Evolutionary conservation across 2,329 filamentous ascomycete genomes (phyloP).

Genomic region (Alternaria conjuncta): DNA sequence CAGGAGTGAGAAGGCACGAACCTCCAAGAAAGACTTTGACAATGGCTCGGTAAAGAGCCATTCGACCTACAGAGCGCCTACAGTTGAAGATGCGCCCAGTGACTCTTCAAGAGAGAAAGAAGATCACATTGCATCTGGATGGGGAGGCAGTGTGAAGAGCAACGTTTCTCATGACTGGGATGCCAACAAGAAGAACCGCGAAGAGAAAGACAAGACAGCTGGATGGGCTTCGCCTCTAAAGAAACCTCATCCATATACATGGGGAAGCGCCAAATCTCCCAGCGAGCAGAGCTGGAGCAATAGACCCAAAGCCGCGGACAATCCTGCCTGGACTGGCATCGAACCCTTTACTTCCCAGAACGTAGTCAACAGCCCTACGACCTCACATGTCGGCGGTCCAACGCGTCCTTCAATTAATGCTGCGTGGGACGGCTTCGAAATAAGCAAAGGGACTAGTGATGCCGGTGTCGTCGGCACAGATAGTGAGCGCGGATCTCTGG

Average conservation of each 20-base stretch:
- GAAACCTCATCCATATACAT: constrained; percentile 7
- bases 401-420: neutral
- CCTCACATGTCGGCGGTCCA: neutral
- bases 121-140: neutral
- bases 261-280: neutral
- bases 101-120: constrained; percentile 11
- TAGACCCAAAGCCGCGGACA: neutral
- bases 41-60: constrained; percentile 12
- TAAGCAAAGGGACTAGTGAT: constrained; percentile 25
- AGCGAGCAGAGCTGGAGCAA: neutral
- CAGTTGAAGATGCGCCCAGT: constrained; percentile 27
- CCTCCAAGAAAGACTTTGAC: neutral
- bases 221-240: neutral
- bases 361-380: neutral
- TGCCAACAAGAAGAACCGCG: neutral
- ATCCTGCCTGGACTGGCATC: constrained; percentile 1
- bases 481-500: constrained; percentile 12
- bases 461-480: constrained; percentile 19
- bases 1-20: neutral
- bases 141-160: constrained; percentile 8
- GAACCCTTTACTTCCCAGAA: neutral
- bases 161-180: neutral
- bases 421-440: constrained; percentile 31
- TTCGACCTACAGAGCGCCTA: constrained; percentile 29
- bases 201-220: neutral